These are phyloP conservation scores for Oryza rufipogon DNA, from an alignment of 176 grass and related monocot genomes.

Conservation along the genomic window DNA sequence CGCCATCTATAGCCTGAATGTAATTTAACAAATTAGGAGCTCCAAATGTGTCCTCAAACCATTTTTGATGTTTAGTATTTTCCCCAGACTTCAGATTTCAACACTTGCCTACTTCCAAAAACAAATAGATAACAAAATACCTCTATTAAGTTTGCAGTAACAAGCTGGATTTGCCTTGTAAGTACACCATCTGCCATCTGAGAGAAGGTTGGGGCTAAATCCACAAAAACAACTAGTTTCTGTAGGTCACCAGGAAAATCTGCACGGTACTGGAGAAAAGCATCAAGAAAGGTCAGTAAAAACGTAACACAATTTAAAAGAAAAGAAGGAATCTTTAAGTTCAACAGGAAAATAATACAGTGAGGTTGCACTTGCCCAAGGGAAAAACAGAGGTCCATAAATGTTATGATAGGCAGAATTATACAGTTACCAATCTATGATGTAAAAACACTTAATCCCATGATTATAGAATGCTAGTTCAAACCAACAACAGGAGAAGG, in stretches of 20 bases:
- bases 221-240: constrained; percentile 81
- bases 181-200: constrained; percentile 78
- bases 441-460: neutral
- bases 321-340: neutral
- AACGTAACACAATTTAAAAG: constrained; percentile 10
- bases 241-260: constrained; percentile 82
- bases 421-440: constrained; percentile 20
- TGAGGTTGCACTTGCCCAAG: constrained; percentile 10
- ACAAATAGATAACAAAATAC: constrained; percentile 32
- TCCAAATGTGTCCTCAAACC: constrained; percentile 20
- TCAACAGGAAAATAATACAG: neutral
- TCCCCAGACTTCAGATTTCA: neutral
- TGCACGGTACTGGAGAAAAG: constrained; percentile 82
- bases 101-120: neutral
- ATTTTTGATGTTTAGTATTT: neutral
- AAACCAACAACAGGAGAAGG: neutral
- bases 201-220: constrained; percentile 79
- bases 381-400: constrained; percentile 3
- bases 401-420: constrained; percentile 13
- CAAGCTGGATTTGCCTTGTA: constrained; percentile 71
- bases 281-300: constrained; percentile 43
- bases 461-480: neutral
- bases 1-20: constrained; percentile 81
- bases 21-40: constrained; percentile 36
- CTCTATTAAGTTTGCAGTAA: constrained; percentile 71